Conservation (phyloP, 2,329 filamentous ascomycete species). For the Colletotrichum liriopes region DNA sequence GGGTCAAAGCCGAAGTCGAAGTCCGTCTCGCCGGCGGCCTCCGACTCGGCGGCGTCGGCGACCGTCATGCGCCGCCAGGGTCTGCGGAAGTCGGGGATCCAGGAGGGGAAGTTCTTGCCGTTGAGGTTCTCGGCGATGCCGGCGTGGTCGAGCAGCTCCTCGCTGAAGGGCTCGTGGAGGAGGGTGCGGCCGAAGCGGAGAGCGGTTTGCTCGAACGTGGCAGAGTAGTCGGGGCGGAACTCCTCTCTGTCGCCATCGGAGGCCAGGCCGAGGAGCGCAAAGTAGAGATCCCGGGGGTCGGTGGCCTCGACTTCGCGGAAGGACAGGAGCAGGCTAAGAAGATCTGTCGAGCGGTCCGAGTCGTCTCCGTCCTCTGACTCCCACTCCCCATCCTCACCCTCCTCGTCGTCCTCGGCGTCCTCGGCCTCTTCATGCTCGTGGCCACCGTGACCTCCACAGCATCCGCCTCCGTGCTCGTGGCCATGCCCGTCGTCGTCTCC, state of each 20-base stretch:
- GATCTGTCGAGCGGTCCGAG: constrained; percentile 29
- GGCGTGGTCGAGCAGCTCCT: constrained; percentile 41
- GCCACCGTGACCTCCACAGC: constrained; percentile 16
- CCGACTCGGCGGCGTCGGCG: constrained; percentile 39
- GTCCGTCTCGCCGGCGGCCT: constrained; percentile 39
- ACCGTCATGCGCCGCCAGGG: constrained; percentile 41
- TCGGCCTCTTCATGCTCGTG: constrained; percentile 13
- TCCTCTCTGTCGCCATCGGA: constrained; percentile 40
- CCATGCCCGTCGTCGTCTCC: constrained; percentile 7
- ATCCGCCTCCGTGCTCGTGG: constrained; percentile 24
- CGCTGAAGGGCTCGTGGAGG: constrained; percentile 40
- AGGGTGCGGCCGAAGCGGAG: constrained; percentile 39
- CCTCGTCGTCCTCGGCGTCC: not conserved
- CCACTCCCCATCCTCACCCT: constrained; percentile 23
- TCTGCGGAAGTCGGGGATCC: constrained; percentile 40
- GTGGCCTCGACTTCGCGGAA: constrained; percentile 43
- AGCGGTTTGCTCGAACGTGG: constrained; percentile 37
- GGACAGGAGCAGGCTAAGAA: constrained; percentile 37
- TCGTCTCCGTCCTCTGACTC: constrained; percentile 33
- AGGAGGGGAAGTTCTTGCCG: constrained; percentile 36
- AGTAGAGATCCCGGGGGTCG: constrained; percentile 42
- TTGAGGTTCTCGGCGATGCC: constrained; percentile 30
- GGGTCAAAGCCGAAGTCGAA: constrained; percentile 41
- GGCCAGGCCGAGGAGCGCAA: constrained; percentile 39
- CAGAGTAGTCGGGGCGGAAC: constrained; percentile 40